phyloP scores from a whole-genome alignment of 169 alveolate genomes.

The Eimeria sp. region DNA sequence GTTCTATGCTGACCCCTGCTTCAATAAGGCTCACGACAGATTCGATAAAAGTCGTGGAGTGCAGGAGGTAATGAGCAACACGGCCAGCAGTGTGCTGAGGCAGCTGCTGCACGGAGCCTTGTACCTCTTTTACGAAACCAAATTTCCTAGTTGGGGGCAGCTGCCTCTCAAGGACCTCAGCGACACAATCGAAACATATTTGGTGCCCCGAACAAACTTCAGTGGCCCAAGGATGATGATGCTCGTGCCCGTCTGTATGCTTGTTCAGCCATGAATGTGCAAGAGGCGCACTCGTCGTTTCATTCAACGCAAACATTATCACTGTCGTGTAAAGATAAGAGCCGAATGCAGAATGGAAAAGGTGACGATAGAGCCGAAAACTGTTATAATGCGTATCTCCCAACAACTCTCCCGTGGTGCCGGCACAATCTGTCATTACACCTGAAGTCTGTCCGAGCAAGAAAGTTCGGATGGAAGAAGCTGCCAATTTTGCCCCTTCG shows the following conservation, averaged over 20 bases:
- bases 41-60: constrained; percentile 3
- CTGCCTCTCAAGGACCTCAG: background rate
- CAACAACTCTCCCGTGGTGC: background rate
- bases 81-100: background rate
- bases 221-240: constrained; percentile 26
- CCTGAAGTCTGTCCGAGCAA: background rate
- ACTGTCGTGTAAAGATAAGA: background rate
- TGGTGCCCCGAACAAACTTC: background rate
- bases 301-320: background rate
- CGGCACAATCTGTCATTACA: constrained; percentile 9
- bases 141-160: background rate
- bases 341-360: background rate
- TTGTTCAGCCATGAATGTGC: background rate
- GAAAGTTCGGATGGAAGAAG: background rate
- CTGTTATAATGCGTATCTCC: background rate
- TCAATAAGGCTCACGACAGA: constrained; percentile 13
- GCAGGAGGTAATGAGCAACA: background rate
- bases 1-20: background rate
- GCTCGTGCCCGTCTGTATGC: background rate
- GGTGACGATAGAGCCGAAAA: background rate
- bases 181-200: constrained; percentile 33
- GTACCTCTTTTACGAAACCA: background rate
- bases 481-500: too few species aligned
- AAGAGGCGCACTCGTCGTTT: background rate
- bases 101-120: background rate